phyloP scores from a whole-genome alignment of 108 stramenopile genomes.

The Pseudonitzschia delicatissima region DNA sequence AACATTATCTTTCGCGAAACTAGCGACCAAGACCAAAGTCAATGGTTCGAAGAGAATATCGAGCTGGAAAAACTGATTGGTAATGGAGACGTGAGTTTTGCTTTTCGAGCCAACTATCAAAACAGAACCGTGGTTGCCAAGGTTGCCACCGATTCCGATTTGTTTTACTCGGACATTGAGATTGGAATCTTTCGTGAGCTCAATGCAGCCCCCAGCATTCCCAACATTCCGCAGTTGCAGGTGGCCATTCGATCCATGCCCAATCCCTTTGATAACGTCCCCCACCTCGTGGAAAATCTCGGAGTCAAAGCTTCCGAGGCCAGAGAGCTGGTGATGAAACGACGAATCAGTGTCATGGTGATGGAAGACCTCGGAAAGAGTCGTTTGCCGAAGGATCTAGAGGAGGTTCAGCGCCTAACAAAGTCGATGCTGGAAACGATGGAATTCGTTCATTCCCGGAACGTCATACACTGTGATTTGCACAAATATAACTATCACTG shows the following conservation, averaged over 20 bases:
- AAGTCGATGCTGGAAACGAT: neutral
- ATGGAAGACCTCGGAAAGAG: neutral
- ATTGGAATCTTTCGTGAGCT: neutral
- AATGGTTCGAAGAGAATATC: too few relatives aligned
- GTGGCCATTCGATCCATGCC: neutral
- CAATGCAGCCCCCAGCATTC: neutral
- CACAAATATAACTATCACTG: neutral
- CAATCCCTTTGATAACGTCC: neutral
- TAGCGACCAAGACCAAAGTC: too few relatives aligned
- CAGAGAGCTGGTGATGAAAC: neutral
- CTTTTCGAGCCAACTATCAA: neutral
- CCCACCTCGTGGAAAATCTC: neutral
- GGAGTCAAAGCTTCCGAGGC: neutral
- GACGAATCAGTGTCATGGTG: neutral
- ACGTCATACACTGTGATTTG: slow-evolving; percentile 5
- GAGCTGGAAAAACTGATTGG: neutral
- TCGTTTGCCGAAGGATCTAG: neutral
- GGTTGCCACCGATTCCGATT: neutral
- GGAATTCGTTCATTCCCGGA: neutral
- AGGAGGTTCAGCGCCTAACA: neutral
- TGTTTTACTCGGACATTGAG: neutral
- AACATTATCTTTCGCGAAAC: too few relatives aligned
- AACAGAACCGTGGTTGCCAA: neutral
- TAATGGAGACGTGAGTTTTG: neutral
- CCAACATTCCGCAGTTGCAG: neutral